Evolutionary conservation across 1,284 basidiomycete species (phyloP), one percentile per base, ranked within the genome.

Genomic region (Veloporphyrellus conicus): DNA sequence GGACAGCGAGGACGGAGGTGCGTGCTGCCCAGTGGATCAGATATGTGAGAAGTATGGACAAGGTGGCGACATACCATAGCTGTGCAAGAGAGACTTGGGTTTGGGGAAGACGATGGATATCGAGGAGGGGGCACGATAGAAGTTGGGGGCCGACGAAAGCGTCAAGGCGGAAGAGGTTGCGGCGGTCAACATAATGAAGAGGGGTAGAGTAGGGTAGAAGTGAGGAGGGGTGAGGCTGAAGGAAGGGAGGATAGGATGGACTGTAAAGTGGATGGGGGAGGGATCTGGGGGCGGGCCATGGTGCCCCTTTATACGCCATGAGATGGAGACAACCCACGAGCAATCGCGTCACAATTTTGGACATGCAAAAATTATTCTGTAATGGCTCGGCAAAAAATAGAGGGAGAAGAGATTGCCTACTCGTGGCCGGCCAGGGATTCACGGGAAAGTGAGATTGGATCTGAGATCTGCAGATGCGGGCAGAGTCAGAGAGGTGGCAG

Each of bases 1-100:
- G 75, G 46, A 83, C 72, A 10, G 78, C 67, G 28, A 82, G 69
- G 49, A 87, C 77, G 6, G 84, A 86, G 42, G 69, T 72, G 25
- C 82, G 80, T 4, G 84, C 85, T 85, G 57, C 6, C 22, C 20
- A 38, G 6, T 2, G 22, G 3, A 14, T 64, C 16, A 49, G 52
- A 33, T 18, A n/a, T 15, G 31, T 36, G 23, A 34, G 19, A 37
- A 3, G 19, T 6, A 36, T 14, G 47, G 33, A 15, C 14, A 10
- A 23, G 16, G 15, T 23, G 22, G 33, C 1, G 27, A 10, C 46
- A 27, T 49, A 64, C 63, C 67, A 50, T 65, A 65, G 49, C 45
- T 55, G 6, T 50, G 45, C 27, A 68, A n/a, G 43, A 65, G 47
- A 3, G 54, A 43, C 49, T 59, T 68, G 28, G 63, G 66, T 31